These are phyloP conservation scores for Penicillium occitanis DNA, from an alignment of 2,329 filamentous ascomycete genomes.

Conservation along the genomic window DNA sequence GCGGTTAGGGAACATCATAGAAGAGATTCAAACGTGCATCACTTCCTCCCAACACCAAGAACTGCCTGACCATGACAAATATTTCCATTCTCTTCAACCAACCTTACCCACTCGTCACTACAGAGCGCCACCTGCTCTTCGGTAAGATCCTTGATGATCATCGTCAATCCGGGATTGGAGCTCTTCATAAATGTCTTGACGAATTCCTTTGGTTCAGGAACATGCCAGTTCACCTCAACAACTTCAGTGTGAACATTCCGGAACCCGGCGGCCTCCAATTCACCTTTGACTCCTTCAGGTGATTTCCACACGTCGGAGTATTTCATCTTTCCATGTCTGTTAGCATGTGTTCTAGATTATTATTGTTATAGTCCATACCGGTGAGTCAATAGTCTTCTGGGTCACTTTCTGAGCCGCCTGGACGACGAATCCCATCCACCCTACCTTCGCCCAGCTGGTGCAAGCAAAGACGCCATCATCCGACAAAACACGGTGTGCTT, in stretches of 20 bases:
- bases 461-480: slow-evolving; percentile 19
- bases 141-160: not conserved
- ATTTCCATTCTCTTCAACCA: slow-evolving; percentile 13
- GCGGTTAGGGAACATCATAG: too few species aligned
- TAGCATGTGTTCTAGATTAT: not conserved
- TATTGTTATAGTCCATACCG: not conserved
- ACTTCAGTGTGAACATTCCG: slow-evolving; percentile 4
- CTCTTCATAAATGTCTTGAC: not conserved
- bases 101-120: slow-evolving; percentile 16
- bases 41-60: slow-evolving; percentile 14
- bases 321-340: not conserved
- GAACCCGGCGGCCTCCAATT: slow-evolving; percentile 14
- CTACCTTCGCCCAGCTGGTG: slow-evolving; percentile 14
- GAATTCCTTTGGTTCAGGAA: slow-evolving; percentile 2
- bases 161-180: not conserved
- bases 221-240: slow-evolving; percentile 15
- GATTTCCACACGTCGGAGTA: not conserved
- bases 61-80: slow-evolving; percentile 16
- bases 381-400: not conserved
- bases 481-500: slow-evolving; percentile 13
- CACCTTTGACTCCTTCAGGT: not conserved
- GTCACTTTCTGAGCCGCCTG: not conserved
- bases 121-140: slow-evolving; percentile 8
- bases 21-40: not conserved
- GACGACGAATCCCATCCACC: not conserved